These are phyloP conservation scores for Ophiostoma pallidulum DNA, from an alignment of 2,329 filamentous ascomycete species.

Conservation along the genomic window DNA sequence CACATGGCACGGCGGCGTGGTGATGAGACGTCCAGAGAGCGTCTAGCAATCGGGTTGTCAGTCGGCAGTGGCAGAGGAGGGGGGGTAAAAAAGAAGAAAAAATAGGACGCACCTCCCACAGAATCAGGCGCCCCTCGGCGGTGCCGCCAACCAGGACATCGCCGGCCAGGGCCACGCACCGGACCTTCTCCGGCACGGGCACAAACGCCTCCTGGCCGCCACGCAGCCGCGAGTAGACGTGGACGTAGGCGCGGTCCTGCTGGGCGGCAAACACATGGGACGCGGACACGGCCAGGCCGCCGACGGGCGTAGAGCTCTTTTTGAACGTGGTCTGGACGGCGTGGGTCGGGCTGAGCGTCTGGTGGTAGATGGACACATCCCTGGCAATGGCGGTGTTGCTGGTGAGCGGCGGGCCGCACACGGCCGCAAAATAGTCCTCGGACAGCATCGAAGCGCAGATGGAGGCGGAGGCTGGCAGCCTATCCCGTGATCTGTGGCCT, in stretches of 20 bases:
- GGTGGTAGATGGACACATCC: conserved; percentile 80
- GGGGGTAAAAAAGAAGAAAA: neutral
- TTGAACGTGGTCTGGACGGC: conserved; percentile 75
- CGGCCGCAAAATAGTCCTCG: conserved; percentile 50
- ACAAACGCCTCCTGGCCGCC: conserved; percentile 83
- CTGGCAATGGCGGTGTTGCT: conserved; percentile 48
- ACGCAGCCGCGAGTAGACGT: conserved; percentile 78
- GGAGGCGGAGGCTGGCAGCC: neutral
- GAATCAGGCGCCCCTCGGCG: conserved; percentile 70
- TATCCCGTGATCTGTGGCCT: neutral
- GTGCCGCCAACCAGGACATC: conserved; percentile 73
- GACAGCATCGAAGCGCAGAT: conserved; percentile 48
- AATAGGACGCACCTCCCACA: conserved; percentile 73
- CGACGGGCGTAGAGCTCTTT: conserved; percentile 74
- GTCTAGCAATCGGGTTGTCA: conserved; percentile 45
- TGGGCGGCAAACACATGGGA: conserved; percentile 89
- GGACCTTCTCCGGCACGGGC: conserved; percentile 79
- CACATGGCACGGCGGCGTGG: conserved; percentile 68
- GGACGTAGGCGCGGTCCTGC: conserved; percentile 80
- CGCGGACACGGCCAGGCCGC: conserved; percentile 69
- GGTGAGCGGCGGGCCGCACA: conserved; percentile 47
- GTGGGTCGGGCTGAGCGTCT: conserved; percentile 69
- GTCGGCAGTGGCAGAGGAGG: too few relatives aligned
- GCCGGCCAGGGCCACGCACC: conserved; percentile 62
- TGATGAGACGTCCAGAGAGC: conserved; percentile 65